Conservation (phyloP, 164 flowering plant species). For the Taxillus chinensis region DNA sequence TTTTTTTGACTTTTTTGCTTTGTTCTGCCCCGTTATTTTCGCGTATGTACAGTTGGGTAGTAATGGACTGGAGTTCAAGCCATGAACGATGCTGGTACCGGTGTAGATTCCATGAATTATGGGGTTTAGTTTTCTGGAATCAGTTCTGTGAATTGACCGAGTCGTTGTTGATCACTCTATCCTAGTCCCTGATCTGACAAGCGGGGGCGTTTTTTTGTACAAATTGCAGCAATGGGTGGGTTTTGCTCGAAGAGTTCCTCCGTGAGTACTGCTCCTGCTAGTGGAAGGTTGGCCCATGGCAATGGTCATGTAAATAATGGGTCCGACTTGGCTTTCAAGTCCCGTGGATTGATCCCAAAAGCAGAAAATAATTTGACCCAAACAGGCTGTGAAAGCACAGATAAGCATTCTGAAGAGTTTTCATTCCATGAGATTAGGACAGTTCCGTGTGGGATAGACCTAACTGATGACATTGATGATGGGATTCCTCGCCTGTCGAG, state of each 20-base stretch:
- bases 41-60: constrained; percentile 13
- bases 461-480: constrained; percentile 37
- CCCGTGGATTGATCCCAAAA: constrained; percentile 26
- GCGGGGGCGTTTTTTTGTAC: too few relatives aligned
- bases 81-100: constrained; percentile 11
- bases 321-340: constrained; percentile 24
- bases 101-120: constrained; percentile 7
- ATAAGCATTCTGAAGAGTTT: constrained; percentile 36
- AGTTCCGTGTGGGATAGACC: constrained; percentile 12
- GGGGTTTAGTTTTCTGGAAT: constrained; percentile 7
- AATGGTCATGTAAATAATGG: constrained; percentile 36
- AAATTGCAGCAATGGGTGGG: constrained; percentile 54
- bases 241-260: constrained; percentile 71
- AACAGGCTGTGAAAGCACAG: constrained; percentile 19
- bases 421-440: constrained; percentile 33
- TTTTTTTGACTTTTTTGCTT: too few relatives aligned
- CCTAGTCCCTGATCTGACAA: background rate
- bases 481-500: constrained; percentile 65
- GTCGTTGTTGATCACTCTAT: background rate
- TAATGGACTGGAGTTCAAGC: constrained; percentile 21
- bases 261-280: constrained; percentile 32
- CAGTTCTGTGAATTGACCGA: background rate
- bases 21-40: background rate
- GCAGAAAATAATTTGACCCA: constrained; percentile 16
- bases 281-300: constrained; percentile 32